Conservation (phyloP, 2,329 filamentous ascomycete genomes). For the Coniosporium tulheliwenetii region DNA sequence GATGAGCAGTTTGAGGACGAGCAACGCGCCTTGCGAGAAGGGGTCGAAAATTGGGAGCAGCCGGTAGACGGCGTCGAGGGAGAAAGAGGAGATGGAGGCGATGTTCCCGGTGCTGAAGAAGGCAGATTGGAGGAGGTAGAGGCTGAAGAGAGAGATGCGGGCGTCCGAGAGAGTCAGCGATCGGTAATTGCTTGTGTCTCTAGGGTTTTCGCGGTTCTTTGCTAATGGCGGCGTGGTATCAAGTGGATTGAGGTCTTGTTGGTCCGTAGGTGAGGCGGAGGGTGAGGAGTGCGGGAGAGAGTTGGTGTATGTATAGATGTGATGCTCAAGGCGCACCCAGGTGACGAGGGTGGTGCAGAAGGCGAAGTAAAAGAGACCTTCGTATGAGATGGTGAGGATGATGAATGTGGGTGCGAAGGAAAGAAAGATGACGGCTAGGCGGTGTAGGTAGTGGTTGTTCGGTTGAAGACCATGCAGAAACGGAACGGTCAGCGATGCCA, state of each 20-base stretch:
- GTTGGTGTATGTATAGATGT: slow-evolving; percentile 39
- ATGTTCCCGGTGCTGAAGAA: slow-evolving; percentile 98
- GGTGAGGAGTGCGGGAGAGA: slow-evolving; percentile 3
- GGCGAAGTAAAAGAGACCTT: slow-evolving; percentile 86
- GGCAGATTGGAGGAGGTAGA: slow-evolving; percentile 83
- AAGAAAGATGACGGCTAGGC: slow-evolving; percentile 76
- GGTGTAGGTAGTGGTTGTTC: slow-evolving; percentile 79
- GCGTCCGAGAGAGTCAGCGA: slow-evolving; percentile 67
- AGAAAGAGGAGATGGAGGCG: slow-evolving; percentile 86
- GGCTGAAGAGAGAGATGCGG: slow-evolving; percentile 84
- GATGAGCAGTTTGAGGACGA: slow-evolving; percentile 80
- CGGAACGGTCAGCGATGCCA: slow-evolving; percentile 62
- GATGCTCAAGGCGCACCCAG: slow-evolving; percentile 87
- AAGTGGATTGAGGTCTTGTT: slow-evolving; percentile 12
- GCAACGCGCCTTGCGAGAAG: slow-evolving; percentile 74
- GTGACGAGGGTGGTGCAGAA: slow-evolving; percentile 70
- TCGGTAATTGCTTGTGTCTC: slow-evolving; percentile 34
- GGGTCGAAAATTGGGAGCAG: slow-evolving; percentile 88
- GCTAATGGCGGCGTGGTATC: slow-evolving; percentile 6
- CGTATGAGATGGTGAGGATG: slow-evolving; percentile 92
- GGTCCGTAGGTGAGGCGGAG: slow-evolving; percentile 9
- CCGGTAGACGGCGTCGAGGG: slow-evolving; percentile 73
- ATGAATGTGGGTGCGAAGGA: slow-evolving; percentile 89
- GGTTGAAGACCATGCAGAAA: slow-evolving; percentile 67
- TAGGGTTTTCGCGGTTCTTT: slow-evolving; percentile 15